Base-by-base conservation (phyloP, 257 asterid genomes). In the Anisodus acutangulus region DNA sequence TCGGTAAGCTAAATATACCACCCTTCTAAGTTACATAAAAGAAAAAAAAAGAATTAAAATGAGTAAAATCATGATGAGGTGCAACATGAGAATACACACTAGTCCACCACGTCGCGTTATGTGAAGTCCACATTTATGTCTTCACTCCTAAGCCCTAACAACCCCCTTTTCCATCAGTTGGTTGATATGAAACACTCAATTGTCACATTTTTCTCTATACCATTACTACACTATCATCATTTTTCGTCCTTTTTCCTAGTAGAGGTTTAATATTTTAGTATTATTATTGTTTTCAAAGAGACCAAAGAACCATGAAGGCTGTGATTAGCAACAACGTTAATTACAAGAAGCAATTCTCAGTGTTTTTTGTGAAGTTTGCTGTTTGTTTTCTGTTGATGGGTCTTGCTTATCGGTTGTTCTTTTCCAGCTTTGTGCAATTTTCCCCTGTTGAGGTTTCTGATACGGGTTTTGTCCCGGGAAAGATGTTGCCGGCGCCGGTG, bases 401-500 rank as follows among this genome's bases (percentile, higher is more conserved):
- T 66, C 66, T 82, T 45, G 66, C 76, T 66, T 82, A 64, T 26
- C 31, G 67, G 41, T 43, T 82, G 4, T 55, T 66, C 84, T 66
- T 11, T 12, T 82, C 84, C 62, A 82, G 55, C 26, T 66, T 62
- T 26, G 2, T 66, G 2, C 53, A 66, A 26, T 31, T 82, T 66
- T 57, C 66, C 4, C 26, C 43, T 22, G 64, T 45, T 45, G 78
- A 67, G 15, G 47, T 62, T 43, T 62, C 63, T 19, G 67, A 66
- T 4, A 82, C 31, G 1, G 62, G 6, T 3, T 49, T 82, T 67
- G 41, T 51, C 31, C 57, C 81, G n/a, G 37, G 22, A 51, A 74
- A 74, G 8, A 82, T 26, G 31, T 43, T 19, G 22, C 3, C 35
- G 35, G 35, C 35, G 35, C 35, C 35, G 35, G 35, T 31, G 35